A percentile compares a stretch with the other conserved stretches of the same genome.
phyloP scores from a whole-genome alignment of 495 filamentous ascomycete species.

The Entonaema liquescens region DNA sequence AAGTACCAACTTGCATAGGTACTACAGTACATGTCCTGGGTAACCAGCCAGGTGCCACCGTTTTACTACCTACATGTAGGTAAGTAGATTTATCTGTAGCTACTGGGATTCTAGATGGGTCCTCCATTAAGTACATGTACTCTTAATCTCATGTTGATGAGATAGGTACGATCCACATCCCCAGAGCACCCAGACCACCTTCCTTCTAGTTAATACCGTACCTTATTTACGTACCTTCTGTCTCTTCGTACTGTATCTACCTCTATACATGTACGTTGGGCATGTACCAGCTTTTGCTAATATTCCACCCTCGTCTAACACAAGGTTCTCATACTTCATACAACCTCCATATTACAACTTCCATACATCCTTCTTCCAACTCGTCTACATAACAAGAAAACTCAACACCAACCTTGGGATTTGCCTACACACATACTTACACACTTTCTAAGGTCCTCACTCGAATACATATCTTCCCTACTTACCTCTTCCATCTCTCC shows the following conservation, averaged over 20 bases:
- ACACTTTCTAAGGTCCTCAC: background rate
- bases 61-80: constrained; percentile 8
- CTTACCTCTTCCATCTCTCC: background rate
- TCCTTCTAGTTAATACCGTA: background rate
- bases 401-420: background rate
- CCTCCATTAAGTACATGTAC: constrained; percentile 21
- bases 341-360: background rate
- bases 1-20: constrained; percentile 11
- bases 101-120: constrained; percentile 22
- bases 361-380: background rate
- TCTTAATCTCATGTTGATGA: constrained; percentile 39
- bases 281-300: too few relatives aligned
- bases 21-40: background rate
- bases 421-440: constrained; percentile 1
- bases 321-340: background rate
- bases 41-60: constrained; percentile 25
- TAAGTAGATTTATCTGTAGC: too few relatives aligned
- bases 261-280: too few relatives aligned
- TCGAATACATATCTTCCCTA: background rate
- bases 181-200: background rate
- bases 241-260: background rate
- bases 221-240: background rate
- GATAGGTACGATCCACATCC: constrained; percentile 18
- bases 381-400: background rate
- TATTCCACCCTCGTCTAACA: too few relatives aligned